These are phyloP conservation scores for Lactarius pseudohatsudake DNA, from an alignment of 768 basidiomycete genomes.

Conservation along the genomic window DNA sequence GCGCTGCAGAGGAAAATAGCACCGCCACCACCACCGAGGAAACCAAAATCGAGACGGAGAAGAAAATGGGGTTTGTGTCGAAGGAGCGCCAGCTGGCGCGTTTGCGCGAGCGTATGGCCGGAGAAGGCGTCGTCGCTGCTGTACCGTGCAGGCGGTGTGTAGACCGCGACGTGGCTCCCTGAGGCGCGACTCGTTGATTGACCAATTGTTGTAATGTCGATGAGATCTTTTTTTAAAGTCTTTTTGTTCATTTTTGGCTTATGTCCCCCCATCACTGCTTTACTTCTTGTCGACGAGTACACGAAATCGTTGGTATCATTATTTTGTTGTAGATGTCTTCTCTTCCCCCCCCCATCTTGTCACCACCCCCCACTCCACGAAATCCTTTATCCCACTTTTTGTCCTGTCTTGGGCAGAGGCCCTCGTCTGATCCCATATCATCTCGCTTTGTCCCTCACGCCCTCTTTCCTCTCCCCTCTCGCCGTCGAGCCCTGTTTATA, in stretches of 20 bases:
- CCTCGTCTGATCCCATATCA: too few species aligned
- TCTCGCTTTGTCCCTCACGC: background rate
- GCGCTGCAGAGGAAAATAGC: background rate
- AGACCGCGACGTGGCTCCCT: constrained; percentile 24
- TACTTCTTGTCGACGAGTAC: constrained; percentile 7
- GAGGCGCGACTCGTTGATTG: constrained; percentile 1
- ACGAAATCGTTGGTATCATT: constrained; percentile 25
- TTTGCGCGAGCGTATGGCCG: constrained; percentile 54
- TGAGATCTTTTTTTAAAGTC: background rate
- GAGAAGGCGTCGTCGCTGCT: constrained; percentile 31
- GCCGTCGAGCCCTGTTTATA: too few species aligned
- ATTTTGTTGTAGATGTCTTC: constrained; percentile 18
- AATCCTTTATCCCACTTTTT: background rate
- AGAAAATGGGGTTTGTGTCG: constrained; percentile 46
- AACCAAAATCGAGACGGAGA: constrained; percentile 31
- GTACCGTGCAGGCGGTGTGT: constrained; percentile 20
- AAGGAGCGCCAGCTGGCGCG: constrained; percentile 67
- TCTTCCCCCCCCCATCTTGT: too few species aligned
- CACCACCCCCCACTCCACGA: background rate
- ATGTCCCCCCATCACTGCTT: background rate
- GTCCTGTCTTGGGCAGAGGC: background rate
- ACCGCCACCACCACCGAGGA: background rate
- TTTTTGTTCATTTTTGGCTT: constrained; percentile 1
- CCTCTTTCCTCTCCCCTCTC: too few species aligned
- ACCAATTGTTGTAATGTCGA: constrained; percentile 19